Base-by-base conservation (phyloP, 805 yeast species). In the Torulaspora indica region DNA sequence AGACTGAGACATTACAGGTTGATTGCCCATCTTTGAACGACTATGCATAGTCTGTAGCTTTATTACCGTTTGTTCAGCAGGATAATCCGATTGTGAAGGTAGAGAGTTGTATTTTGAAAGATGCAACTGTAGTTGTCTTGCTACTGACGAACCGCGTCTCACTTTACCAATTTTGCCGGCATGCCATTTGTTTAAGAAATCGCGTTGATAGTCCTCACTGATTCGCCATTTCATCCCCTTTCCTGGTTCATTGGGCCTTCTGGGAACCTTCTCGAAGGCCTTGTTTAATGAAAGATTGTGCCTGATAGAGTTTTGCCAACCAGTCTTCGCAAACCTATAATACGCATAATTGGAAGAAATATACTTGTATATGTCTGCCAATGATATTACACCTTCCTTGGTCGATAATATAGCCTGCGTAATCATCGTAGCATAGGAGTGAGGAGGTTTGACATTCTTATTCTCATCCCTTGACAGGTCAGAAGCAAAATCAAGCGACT, bases 161-260 rank as follows among this genome's bases (percentile, higher is more conserved):
- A 81, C 75, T 57, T 85, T 85, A 54, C 81, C 78, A 38, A 85
- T 67, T 31, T 83, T 76, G 12, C 96, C 96, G 48, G 77, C 81
- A 47, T 78, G 78, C 68, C 90, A 81, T 69, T 89, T 86, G 54
- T 75, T 77, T 61, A 90, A 67, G 57, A 90, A 90, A 52, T 93
- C 98, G 35, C 81, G 81, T 57, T 84, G 82, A 63, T 85, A 91
- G 38, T 81, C 70, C 32, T 87, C 93, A 51, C 89, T 80, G 47
- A 93, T 90, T 68, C 89, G 95, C 99, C 99, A 93, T 68, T 93
- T 93, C 95, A 93, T 91, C 52, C 98, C 98, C 66, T 93, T 93
- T 13, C 99, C 98, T 0, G 98, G 97, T 68, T 93, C 98, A 64
- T 88, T 84, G 24, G 95, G 90, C 61, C 85, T 78, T 58, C 99